Conservation (phyloP, 192 early-diverging fungal genomes). For the Entomortierella chlamydospora region DNA sequence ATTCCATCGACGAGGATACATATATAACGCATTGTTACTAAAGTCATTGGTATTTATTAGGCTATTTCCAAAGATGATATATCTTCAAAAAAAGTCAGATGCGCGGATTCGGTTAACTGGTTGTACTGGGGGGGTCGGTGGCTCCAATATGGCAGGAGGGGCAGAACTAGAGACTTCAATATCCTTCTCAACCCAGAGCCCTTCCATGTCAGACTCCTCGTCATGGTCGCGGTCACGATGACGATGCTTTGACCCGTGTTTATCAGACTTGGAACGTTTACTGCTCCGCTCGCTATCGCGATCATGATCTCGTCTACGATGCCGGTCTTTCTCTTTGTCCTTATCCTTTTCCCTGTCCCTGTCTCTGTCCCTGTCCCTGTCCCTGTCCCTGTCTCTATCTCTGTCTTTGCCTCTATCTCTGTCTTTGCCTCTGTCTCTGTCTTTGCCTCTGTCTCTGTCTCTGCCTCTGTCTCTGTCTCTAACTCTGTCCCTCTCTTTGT, state of each 20-base stretch:
- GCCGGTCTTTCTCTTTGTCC: not conserved
- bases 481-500: conserved; percentile 2
- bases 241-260: not conserved
- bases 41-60: not conserved
- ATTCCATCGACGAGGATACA: not conserved
- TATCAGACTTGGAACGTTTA: conserved; percentile 13
- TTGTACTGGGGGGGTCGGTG: not conserved
- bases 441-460: not conserved
- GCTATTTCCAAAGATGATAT: not conserved
- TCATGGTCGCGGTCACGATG: not conserved
- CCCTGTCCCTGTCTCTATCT: not conserved
- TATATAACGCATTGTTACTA: not conserved
- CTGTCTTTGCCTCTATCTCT: not conserved
- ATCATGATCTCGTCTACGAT: not conserved
- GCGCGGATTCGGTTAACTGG: not conserved
- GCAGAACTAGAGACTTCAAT: not conserved
- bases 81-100: not conserved
- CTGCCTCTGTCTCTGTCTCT: not conserved
- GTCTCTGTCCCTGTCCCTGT: conserved; percentile 5
- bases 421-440: too few species aligned
- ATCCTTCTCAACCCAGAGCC: conserved; percentile 26
- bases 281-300: not conserved
- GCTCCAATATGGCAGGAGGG: not conserved
- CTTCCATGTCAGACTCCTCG: conserved; percentile 4
- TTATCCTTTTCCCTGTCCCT: too few species aligned